Percentiles rank a stretch among this genome's conserved stretches.
phyloP scores from a whole-genome alignment of 2,329 filamentous ascomycete genomes.

The Diplodia scrobiculata region DNA sequence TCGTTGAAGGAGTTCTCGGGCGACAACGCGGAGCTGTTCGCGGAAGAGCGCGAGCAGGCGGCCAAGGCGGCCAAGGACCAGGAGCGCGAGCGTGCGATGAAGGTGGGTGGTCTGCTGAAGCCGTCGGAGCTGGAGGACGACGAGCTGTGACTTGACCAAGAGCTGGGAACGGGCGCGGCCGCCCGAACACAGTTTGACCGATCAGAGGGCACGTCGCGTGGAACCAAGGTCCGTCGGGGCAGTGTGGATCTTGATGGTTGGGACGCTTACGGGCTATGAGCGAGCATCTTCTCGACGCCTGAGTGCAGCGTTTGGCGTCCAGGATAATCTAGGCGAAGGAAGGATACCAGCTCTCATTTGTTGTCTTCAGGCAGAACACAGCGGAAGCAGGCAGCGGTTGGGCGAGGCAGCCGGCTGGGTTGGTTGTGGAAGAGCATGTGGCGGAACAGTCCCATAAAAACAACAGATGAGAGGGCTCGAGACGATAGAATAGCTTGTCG shows the following conservation, averaged over 20 bases:
- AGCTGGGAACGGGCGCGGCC: constrained; percentile 42
- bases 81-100: constrained; percentile 88
- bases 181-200: constrained; percentile 45
- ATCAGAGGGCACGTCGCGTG: constrained; percentile 1
- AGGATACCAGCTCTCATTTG: constrained; percentile 30
- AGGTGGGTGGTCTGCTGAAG: constrained; percentile 93
- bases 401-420: not conserved
- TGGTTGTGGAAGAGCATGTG: constrained; percentile 16
- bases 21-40: constrained; percentile 91
- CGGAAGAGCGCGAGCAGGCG: constrained; percentile 92
- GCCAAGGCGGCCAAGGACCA: constrained; percentile 81
- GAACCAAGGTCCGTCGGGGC: constrained; percentile 24
- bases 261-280: constrained; percentile 64
- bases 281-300: constrained; percentile 16
- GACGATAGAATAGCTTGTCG: constrained; percentile 12
- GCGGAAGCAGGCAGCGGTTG: constrained; percentile 21
- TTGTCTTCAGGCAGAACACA: constrained; percentile 22
- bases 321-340: constrained; percentile 26
- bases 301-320: constrained; percentile 19
- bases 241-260: constrained; percentile 59
- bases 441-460: constrained; percentile 7
- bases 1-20: constrained; percentile 95
- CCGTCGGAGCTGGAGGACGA: constrained; percentile 88
- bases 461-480: constrained; percentile 3
- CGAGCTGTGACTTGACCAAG: constrained; percentile 74